A percentile compares a stretch with the other conserved stretches of the same genome.
Evolutionary conservation across 495 filamentous ascomycete genomes (phyloP).

Genomic region (Penicillium ochrochloron): DNA sequence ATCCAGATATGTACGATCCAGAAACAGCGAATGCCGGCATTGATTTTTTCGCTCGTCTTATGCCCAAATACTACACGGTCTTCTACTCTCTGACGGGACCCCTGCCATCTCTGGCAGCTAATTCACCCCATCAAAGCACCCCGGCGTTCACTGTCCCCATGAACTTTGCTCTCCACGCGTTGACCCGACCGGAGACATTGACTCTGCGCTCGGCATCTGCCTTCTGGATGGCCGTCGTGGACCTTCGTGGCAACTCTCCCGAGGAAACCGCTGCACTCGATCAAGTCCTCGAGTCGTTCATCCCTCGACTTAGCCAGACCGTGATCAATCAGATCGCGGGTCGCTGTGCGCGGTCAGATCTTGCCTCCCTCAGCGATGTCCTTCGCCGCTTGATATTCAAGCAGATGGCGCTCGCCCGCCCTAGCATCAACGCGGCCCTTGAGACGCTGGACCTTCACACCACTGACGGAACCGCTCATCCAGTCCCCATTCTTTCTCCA

Average conservation of each 20-base stretch:
- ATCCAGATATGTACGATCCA: constrained; percentile 61
- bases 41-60: constrained; percentile 68
- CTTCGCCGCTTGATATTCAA: constrained; percentile 74
- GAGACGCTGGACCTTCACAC: constrained; percentile 49
- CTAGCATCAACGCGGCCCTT: constrained; percentile 63
- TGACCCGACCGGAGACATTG: constrained; percentile 74
- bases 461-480: constrained; percentile 37
- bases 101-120: constrained; percentile 16
- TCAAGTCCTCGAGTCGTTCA: constrained; percentile 58
- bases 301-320: constrained; percentile 61
- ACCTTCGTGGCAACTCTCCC: constrained; percentile 44
- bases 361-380: constrained; percentile 75
- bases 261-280: constrained; percentile 53
- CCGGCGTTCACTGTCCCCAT: constrained; percentile 69
- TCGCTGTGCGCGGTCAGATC: constrained; percentile 73
- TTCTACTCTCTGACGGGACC: constrained; percentile 43
- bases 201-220: constrained; percentile 78
- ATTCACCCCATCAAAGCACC: constrained; percentile 20
- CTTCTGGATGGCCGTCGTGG: constrained; percentile 72
- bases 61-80: constrained; percentile 62
- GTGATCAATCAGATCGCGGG: constrained; percentile 75
- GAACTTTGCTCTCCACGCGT: constrained; percentile 72
- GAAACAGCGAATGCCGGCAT: constrained; percentile 80
- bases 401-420: constrained; percentile 66
- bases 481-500: constrained; percentile 27